Base-by-base conservation (phyloP, 2,329 filamentous ascomycete genomes). In the Fusarium sterilihyphosum region DNA sequence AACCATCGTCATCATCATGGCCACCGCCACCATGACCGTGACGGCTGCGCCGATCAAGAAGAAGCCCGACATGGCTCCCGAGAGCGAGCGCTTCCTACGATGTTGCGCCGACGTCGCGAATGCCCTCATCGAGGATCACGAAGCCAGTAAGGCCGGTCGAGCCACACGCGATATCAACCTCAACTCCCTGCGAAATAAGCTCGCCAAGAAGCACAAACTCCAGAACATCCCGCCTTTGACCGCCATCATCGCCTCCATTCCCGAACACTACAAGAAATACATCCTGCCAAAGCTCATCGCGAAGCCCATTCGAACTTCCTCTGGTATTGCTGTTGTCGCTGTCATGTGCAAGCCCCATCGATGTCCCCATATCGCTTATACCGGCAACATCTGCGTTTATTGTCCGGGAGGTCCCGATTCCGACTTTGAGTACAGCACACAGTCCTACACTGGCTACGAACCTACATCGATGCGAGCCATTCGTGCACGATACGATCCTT, bases 181-280 rank as follows among this genome's bases (percentile, higher is more conserved):
- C 78, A 99, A 99, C 84, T 88, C 91, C 67, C 84, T 99, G 75
- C 92, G 96, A 52, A 92, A 94, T 62, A 95, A 95, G 81, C 91
- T 98, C 71, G 90, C 96, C 52, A 97, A 96, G 85, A 98, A 98
- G 85, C 95, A 98, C 85, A 93, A 92, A 81, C 87, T 99, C 70
- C 92, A 91, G 82, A 94, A 91, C 71, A 94, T 97, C 77, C 96
- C 96, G 38, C 94, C 97, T 33, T 86, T 99, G 74, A 98, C 96
- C 14, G 96, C 96, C 69, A 99, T 99, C 80, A 98, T 99, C 80
- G 94, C 96, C 62, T 96, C 96, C 16, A 96, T 99, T 41, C 97
- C 97, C n/a, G 96, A 99, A 82, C 95, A 98, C 82, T 98, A 98
- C 86, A 99, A 98, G 87, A 99, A 98, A 86, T 98, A 98, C 80